Conservation (phyloP, 257 asterid genomes). For the Salvia rosmarinus region DNA sequence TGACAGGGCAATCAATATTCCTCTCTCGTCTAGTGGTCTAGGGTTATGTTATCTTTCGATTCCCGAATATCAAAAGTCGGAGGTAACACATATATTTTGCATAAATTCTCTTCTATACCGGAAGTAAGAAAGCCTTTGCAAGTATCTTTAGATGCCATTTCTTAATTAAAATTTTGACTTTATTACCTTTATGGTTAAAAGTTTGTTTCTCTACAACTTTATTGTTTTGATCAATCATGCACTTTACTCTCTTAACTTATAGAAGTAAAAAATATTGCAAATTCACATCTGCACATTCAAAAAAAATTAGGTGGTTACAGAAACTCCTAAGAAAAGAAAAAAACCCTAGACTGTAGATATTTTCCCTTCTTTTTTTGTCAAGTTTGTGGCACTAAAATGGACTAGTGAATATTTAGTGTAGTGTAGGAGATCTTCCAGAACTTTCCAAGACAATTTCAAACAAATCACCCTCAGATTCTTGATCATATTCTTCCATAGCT, state of each 20-base stretch:
- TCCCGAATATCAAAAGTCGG: neutral
- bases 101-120: neutral
- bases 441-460: slow-evolving; percentile 83
- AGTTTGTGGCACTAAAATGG: too few species aligned
- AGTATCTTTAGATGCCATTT: neutral
- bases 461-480: slow-evolving; percentile 87
- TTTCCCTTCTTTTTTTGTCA: neutral
- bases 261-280: neutral
- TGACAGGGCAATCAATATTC: slow-evolving; percentile 68
- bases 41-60: neutral
- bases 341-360: neutral
- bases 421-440: slow-evolving; percentile 52
- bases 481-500: slow-evolving; percentile 50
- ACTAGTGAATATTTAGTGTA: slow-evolving; percentile 31
- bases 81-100: slow-evolving; percentile 9
- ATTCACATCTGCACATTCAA: slow-evolving; percentile 20
- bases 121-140: neutral
- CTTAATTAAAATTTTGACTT: neutral
- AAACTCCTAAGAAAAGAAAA: neutral
- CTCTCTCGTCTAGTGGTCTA: slow-evolving; percentile 44
- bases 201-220: neutral
- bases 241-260: too few species aligned
- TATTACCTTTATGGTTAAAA: neutral
- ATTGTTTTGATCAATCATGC: neutral
- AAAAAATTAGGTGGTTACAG: neutral